Conservation (phyloP, 176 grass and related monocot species). For the Aegilops bicornis region DNA sequence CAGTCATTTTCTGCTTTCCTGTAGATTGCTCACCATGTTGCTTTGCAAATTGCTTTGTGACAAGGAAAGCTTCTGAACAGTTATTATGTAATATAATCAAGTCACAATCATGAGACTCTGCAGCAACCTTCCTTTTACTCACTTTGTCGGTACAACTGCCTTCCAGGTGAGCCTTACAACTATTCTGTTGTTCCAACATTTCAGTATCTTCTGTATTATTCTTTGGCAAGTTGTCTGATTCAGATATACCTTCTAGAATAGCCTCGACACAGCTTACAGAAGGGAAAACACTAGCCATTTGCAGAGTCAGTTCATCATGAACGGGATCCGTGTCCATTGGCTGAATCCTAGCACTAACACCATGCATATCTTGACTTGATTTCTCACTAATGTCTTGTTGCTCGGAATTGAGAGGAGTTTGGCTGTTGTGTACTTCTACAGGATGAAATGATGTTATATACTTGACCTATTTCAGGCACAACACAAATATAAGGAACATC, state of each 20-base stretch:
- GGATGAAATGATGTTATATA: neutral
- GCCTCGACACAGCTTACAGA: slow-evolving; percentile 6
- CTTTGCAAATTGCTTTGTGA: no score
- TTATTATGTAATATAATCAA: no score
- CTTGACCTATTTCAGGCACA: neutral
- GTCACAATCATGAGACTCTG: no score
- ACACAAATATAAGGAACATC: no score
- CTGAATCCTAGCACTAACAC: neutral
- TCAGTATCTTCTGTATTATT: slow-evolving; percentile 1
- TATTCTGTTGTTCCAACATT: neutral
- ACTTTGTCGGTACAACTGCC: neutral
- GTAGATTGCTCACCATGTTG: no score
- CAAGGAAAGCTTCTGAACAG: no score
- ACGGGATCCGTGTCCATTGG: neutral
- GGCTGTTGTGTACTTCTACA: neutral
- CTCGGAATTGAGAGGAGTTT: neutral
- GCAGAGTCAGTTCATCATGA: neutral
- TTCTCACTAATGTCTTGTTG: slow-evolving; percentile 18
- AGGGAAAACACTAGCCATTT: neutral
- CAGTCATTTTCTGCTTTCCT: no score
- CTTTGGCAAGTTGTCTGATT: neutral
- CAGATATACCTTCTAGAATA: slow-evolving; percentile 16
- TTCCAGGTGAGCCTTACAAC: neutral
- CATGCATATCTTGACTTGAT: slow-evolving; percentile 24
- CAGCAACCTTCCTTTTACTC: no score